Evolutionary conservation across 768 basidiomycete genomes (phyloP), one percentile per base, ranked within the genome.

Genomic region (Termitomyces eurrhizus): DNA sequence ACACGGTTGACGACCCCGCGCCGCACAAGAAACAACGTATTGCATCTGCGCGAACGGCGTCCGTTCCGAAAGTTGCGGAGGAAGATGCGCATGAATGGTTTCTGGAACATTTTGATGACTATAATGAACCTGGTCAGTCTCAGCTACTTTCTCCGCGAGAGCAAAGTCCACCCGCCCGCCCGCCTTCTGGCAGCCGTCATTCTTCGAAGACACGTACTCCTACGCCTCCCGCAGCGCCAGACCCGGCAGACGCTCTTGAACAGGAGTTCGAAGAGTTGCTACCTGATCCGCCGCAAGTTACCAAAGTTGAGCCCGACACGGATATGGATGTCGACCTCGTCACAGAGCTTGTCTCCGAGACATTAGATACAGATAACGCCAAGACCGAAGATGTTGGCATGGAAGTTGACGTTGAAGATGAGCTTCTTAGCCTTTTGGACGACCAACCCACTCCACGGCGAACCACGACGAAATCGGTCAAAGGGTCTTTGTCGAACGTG

Each of bases 381-480:
- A 68, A 73, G 58, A 49, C 61, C 18, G 68, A 72, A 35, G 66
- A 68, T 56, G 64, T 68, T 24, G 67, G 59, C 45, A 75, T 72
- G 74, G 73, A 74, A 61, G 67, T 77, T 60, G 75, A 86, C 57
- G 80, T 86, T 26, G 86, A 88, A 60, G 83, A 88, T 63, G 89
- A 90, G 72, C 72, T 90, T 52, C 77, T 90, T 59, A 88, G 87
- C 65, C 75, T 91, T 29, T 75, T 91, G 35, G 89, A 88, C 66
- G 87, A 85, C 64, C 73, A 68, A 32, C 72, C 70, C 33, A 64
- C 69, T 12, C 64, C 64, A 44, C 68, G 63, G 58, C 61, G 66
- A 45, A 52, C 62, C 41, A 56, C 67, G 57, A 56, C 60, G 33
- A 64, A 62, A 42, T 51, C 61, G 18, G 54, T 37, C 35, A 62